Base-by-base conservation (phyloP, 495 filamentous ascomycete genomes). In the Penicillium alfredii region DNA sequence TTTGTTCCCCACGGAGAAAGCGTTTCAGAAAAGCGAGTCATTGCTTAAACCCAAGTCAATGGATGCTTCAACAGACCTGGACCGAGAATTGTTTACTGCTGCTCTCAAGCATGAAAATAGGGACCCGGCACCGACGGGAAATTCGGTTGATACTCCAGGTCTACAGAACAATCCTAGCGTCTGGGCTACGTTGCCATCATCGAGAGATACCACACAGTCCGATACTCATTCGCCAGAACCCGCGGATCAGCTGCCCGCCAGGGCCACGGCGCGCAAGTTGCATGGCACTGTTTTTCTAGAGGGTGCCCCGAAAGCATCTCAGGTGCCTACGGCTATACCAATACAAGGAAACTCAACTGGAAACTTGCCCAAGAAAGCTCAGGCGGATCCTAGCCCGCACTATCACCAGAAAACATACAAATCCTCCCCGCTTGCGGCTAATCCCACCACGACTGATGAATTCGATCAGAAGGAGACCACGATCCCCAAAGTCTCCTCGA, bases 381-480 rank as follows among this genome's bases (percentile, higher is more conserved):
- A 41, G 8, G 32, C 31, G 8, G 38, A 51, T 15, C 25, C 30
- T 6, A 29, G 34, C 7, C 14, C 45, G 5, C 52, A 42, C 17
- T 43, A 37, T 12, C 30, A 42, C 15, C 40, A 47, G 13, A 58
- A 44, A 27, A 44, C 13, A 2, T 61, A 61, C 44, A 63, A 55
- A 33, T 56, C 61, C 2, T 67, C 63, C 2, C 61, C 60, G 14
- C 53, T 66, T 12, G 47, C 63, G 8, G 44, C 49, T 30, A 47
- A 51, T 11, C 40, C 55, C 12, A 40, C 43, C 17, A 33, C 44
- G n/a, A 47, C 30, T 5, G 19, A 49, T 11, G 36, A 35, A 8
- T 19, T 15, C 3, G 13, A 32, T 4, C 30, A 30, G 17, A 21
- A 37, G 11, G 39, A 42, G 7, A 30, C 14, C 3, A 35, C 1